Evolutionary conservation across 2,329 filamentous ascomycete species (phyloP), one percentile per base, ranked within the genome.

Genomic region (Podosphaera xanthii): DNA sequence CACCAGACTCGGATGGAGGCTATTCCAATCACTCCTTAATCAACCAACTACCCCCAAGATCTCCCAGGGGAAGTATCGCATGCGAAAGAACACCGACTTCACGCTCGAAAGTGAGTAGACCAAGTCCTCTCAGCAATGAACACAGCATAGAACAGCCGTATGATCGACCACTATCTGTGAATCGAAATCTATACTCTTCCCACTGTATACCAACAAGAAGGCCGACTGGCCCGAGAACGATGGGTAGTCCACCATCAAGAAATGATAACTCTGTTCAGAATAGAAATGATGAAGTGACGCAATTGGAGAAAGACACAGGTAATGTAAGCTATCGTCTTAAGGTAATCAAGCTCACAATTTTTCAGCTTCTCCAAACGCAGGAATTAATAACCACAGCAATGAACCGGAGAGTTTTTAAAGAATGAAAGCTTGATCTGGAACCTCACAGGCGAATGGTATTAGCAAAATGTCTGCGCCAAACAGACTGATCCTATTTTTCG

Each of bases 21-120:
- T 67, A 67, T 54, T 67, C 65, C 2, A 62, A 66, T 52, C 55
- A 48, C 7, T 65, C 65, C n/a, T 61, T 63, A 52, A 64, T 62
- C 4, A 65, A 72, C 1, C 80, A 65, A 52, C 64, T 71, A 1
- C 80, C 80, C 1, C 77, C 78, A 0, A 75, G 78, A 2, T 81
- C 81, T 42, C 80, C 80, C 4, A 84, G 84, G 71, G 80, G 83
- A 70, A 77, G 79, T 0, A 68, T 83, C 0, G 77, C 76, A 4
- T 66, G 67, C 3, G 69, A 73, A 35, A 75, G 75, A 1, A 75
- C 78, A 8, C 72, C 74, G 6, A 74, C 74, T 62, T 70, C 65
- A 34, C 74, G 76, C 22, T 68, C 77, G 50, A 77, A 77, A 67
- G 68, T 80, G 56, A 72, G 74, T 61, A 79, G 79, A 67, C 70